phyloP scores from a whole-genome alignment of 306 rosid genomes.

The Fagus crenata region DNA sequence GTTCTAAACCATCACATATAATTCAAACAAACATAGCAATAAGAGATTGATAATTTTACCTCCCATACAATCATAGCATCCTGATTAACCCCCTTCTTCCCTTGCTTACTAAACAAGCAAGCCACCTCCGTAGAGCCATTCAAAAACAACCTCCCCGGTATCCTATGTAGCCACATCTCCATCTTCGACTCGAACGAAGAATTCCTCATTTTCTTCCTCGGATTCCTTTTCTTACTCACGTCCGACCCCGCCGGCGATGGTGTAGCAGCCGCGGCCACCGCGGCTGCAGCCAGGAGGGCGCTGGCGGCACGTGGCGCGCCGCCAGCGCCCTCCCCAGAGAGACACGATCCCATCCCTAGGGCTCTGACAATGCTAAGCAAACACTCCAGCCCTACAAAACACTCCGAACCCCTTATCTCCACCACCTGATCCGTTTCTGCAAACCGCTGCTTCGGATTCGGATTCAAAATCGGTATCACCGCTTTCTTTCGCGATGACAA shows the following conservation, averaged over 20 bases:
- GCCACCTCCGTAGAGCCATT: constrained; percentile 62
- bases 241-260: constrained; percentile 35
- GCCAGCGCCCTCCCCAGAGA: constrained; percentile 30
- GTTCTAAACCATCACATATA: too few relatives aligned
- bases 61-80: constrained; percentile 94
- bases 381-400: constrained; percentile 77
- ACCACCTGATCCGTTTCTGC: constrained; percentile 57
- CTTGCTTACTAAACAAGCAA: constrained; percentile 67
- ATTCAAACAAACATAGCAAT: too few relatives aligned
- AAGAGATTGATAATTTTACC: constrained; percentile 40
- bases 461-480: constrained; percentile 9
- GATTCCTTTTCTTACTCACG: constrained; percentile 41
- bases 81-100: constrained; percentile 74
- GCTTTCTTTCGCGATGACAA: constrained; percentile 13
- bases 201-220: constrained; percentile 38
- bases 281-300: constrained; percentile 21
- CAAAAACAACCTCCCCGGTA: constrained; percentile 61
- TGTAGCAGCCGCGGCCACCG: not conserved
- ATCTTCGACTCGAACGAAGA: constrained; percentile 34
- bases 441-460: constrained; percentile 26
- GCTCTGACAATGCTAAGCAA: constrained; percentile 81
- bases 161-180: constrained; percentile 52
- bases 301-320: constrained; percentile 3
- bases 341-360: constrained; percentile 89
- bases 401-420: constrained; percentile 58